A percentile compares a stretch with the other conserved stretches of the same genome.
phyloP scores from a whole-genome alignment of 2,329 filamentous ascomycete species.

The Clonostachys rhizophaga region DNA sequence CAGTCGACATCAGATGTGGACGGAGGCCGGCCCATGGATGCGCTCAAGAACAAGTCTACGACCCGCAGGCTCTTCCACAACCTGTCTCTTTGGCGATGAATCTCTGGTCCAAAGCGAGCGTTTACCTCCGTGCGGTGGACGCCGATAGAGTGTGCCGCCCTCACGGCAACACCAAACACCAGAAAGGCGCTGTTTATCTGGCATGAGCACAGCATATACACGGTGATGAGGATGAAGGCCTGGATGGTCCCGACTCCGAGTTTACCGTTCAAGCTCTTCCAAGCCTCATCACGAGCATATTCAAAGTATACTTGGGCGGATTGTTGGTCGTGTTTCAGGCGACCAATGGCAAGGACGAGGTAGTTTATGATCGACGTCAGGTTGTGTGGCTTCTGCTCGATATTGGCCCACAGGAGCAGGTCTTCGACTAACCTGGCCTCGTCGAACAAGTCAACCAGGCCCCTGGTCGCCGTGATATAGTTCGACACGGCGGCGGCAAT shows the following conservation, averaged over 20 bases:
- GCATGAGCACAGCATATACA: slow-evolving; percentile 50
- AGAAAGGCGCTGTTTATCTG: slow-evolving; percentile 51
- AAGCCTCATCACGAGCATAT: slow-evolving; percentile 39
- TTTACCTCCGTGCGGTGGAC: slow-evolving; percentile 51
- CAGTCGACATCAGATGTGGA: slow-evolving; percentile 50
- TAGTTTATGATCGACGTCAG: slow-evolving; percentile 37
- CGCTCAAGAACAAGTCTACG: slow-evolving; percentile 46
- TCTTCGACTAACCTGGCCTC: slow-evolving; percentile 28
- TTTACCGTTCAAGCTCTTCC: slow-evolving; percentile 36
- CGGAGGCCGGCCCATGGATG: slow-evolving; percentile 49
- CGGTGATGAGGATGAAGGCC: slow-evolving; percentile 41
- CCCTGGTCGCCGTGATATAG: slow-evolving; percentile 34
- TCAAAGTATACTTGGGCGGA: slow-evolving; percentile 41
- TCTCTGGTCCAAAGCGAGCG: slow-evolving; percentile 38
- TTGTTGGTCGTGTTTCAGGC: slow-evolving; percentile 32
- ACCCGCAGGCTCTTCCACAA: slow-evolving; percentile 50
- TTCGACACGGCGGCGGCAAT: slow-evolving; percentile 21
- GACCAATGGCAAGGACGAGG: slow-evolving; percentile 45
- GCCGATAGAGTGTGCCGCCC: slow-evolving; percentile 47
- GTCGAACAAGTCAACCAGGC: slow-evolving; percentile 44
- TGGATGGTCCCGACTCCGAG: slow-evolving; percentile 44
- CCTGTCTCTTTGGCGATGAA: slow-evolving; percentile 38
- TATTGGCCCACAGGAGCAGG: slow-evolving; percentile 33
- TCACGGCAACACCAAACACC: slow-evolving; percentile 47
- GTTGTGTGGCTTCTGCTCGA: slow-evolving; percentile 24